phyloP scores from a whole-genome alignment of 2,329 filamentous ascomycete genomes.

The Fusarium nygamai region DNA sequence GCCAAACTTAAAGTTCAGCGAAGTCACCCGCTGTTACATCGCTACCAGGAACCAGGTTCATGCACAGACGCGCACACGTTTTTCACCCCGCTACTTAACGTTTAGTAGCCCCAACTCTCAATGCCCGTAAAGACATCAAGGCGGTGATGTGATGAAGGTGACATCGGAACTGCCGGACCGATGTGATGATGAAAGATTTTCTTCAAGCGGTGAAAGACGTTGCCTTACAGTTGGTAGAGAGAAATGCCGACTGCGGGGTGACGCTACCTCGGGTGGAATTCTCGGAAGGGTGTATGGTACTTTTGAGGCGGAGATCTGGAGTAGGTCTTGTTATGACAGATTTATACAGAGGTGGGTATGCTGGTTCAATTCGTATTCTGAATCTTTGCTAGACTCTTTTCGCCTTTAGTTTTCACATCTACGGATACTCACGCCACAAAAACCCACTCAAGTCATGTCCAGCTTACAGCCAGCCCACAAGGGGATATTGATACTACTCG shows the following conservation, averaged over 20 bases:
- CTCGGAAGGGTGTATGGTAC: not conserved
- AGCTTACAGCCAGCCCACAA: not conserved
- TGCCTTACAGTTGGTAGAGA: accelerated
- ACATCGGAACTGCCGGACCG: not conserved
- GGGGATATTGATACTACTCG: not conserved
- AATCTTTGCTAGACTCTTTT: not conserved
- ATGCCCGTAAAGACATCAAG: not conserved
- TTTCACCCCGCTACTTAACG: not conserved
- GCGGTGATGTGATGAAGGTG: not conserved
- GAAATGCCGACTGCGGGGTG: not conserved
- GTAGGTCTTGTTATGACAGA: not conserved
- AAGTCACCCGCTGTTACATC: not conserved
- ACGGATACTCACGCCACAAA: not conserved
- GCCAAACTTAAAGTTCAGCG: not conserved
- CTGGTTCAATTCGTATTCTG: not conserved
- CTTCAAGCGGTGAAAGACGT: not conserved
- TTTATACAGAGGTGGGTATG: not conserved
- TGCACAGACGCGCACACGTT: not conserved
- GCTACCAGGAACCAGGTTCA: not conserved
- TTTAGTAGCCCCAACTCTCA: not conserved
- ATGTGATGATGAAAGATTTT: no score
- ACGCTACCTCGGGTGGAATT: not conserved
- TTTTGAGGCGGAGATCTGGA: not conserved
- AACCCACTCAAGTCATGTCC: not conserved
- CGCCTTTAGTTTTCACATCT: not conserved